These are phyloP conservation scores for Sugiyamaella grinbergsii DNA, from an alignment of 1,139 yeast species.

Conservation along the genomic window DNA sequence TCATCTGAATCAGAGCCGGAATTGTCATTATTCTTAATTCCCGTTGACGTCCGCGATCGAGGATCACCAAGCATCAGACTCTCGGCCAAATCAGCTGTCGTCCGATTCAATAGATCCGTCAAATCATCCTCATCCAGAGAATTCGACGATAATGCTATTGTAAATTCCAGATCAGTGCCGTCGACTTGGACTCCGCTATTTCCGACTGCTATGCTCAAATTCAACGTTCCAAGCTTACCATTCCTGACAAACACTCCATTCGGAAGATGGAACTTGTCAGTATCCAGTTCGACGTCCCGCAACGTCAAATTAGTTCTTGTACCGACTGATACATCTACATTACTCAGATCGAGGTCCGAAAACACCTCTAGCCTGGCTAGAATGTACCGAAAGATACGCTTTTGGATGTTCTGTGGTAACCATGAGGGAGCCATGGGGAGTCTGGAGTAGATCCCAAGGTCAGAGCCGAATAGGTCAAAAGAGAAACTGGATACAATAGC, in stretches of 20 bases:
- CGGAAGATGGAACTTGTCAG: conserved; percentile 67
- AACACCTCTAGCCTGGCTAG: conserved; percentile 81
- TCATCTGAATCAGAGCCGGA: conserved; percentile 13
- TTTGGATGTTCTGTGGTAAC: conserved; percentile 83
- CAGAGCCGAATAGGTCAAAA: background rate
- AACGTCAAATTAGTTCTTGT: conserved; percentile 55
- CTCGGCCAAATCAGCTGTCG: conserved; percentile 48
- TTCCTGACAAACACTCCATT: conserved; percentile 60
- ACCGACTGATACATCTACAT: conserved; percentile 76
- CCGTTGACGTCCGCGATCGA: conserved; percentile 1
- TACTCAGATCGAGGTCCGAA: conserved; percentile 77
- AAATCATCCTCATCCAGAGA: conserved; percentile 37
- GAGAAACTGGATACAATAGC: no score
- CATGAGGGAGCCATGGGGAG: conserved; percentile 45
- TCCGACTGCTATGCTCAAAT: conserved; percentile 56
- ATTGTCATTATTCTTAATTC: background rate
- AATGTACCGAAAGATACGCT: conserved; percentile 74
- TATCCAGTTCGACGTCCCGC: conserved; percentile 67
- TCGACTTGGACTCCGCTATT: conserved; percentile 59
- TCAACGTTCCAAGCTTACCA: conserved; percentile 61
- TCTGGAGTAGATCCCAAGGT: conserved; percentile 2
- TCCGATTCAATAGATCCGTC: conserved; percentile 65
- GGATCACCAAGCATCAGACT: conserved; percentile 20
- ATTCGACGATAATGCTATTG: conserved; percentile 50
- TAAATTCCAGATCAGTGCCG: conserved; percentile 58